A percentile compares a stretch with the other conserved stretches of the same genome.
These are phyloP conservation scores for Coriolopsis trogii DNA, from an alignment of 1,284 basidiomycete species.

Conservation along the genomic window DNA sequence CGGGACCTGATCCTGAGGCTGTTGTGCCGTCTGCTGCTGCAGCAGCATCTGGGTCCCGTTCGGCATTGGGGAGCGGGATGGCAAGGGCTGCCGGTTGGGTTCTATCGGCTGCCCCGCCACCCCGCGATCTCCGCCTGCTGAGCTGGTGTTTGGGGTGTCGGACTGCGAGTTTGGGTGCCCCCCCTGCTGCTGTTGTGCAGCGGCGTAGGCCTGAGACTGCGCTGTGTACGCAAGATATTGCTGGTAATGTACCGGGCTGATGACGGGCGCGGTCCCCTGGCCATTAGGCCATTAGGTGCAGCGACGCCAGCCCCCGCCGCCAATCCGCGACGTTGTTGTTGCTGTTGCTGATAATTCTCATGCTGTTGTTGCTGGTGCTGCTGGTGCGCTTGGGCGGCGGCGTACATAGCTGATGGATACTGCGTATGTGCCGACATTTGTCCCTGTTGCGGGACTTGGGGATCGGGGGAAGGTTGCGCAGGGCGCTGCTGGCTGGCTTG, in stretches of 20 bases:
- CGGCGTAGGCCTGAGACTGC: not conserved
- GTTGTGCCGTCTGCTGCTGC: conserved; percentile 10
- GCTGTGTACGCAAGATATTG: not conserved
- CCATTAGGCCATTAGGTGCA: conserved; percentile 4
- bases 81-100: conserved; percentile 19
- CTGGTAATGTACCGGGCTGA: not conserved
- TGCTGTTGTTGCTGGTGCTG: conserved; percentile 9
- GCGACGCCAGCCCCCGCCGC: not conserved
- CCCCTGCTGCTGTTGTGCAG: conserved; percentile 3
- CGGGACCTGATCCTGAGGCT: conserved; percentile 14
- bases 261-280: conserved; percentile 1
- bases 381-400: conserved; percentile 1
- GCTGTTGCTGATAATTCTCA: conserved; percentile 3
- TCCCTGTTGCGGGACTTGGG: not conserved
- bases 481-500: conserved; percentile 10
- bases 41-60: conserved; percentile 14
- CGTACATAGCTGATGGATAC: not conserved
- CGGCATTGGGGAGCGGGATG: conserved; percentile 32
- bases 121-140: conserved; percentile 13
- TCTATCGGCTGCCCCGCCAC: conserved; percentile 31
- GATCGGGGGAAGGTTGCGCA: not conserved
- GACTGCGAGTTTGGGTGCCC: conserved; percentile 4
- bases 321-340: not conserved
- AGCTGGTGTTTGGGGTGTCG: conserved; percentile 13
- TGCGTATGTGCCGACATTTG: not conserved